Evolutionary conservation across 129 eudicot species (phyloP).

Genomic region (Flaveria bidentis): DNA sequence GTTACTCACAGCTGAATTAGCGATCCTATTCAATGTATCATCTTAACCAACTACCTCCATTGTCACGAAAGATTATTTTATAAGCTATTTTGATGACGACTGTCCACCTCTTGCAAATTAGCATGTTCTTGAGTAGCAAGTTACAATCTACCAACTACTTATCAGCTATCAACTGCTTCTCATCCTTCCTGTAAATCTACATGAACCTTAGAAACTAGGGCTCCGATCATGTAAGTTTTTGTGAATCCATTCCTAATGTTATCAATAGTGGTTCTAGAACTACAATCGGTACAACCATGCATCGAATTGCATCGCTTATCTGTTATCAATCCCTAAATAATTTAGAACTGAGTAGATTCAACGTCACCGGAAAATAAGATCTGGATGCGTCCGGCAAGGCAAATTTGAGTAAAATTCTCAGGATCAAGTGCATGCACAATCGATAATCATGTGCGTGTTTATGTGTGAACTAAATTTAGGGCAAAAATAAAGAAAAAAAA

Average conservation of each 20-base stretch:
- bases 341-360: neutral
- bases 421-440: constrained; percentile 2
- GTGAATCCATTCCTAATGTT: constrained; percentile 9
- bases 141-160: constrained; percentile 23
- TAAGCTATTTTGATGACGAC: constrained; percentile 25
- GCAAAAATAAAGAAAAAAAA: constrained; percentile 8
- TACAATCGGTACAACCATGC: constrained; percentile 14
- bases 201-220: constrained; percentile 15
- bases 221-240: constrained; percentile 12
- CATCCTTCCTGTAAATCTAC: neutral
- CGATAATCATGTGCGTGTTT: neutral
- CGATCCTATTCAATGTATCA: constrained; percentile 44
- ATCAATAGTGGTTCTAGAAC: neutral
- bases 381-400: constrained; percentile 14
- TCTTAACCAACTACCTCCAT: constrained; percentile 43
- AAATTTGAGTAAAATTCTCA: constrained; percentile 10
- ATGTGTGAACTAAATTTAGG: constrained; percentile 1
- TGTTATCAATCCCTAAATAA: neutral
- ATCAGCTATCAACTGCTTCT: constrained; percentile 20
- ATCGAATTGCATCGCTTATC: constrained; percentile 25
- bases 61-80: constrained; percentile 35
- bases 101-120: constrained; percentile 34
- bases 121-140: constrained; percentile 18
- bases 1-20: constrained; percentile 38
- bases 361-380: constrained; percentile 17